These are phyloP conservation scores for Verticillium isaacii DNA, from an alignment of 2,329 filamentous ascomycete species.

Conservation along the genomic window DNA sequence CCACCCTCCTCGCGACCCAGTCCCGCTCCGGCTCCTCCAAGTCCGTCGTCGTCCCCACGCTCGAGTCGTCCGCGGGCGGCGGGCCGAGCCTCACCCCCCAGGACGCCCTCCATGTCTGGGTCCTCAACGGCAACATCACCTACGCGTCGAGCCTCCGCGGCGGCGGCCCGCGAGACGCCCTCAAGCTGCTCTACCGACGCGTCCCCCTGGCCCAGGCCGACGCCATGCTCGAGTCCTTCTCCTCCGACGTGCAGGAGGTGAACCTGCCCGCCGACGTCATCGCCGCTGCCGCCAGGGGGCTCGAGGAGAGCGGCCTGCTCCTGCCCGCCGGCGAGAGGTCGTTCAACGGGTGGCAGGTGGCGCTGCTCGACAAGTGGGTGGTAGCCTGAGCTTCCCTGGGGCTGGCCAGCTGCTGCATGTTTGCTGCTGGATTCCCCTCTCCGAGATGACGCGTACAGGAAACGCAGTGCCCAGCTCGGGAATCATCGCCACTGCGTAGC, in stretches of 20 bases:
- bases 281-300: slow-evolving; percentile 30
- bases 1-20: slow-evolving; percentile 47
- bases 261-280: slow-evolving; percentile 48
- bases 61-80: background rate
- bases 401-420: too few relatives aligned
- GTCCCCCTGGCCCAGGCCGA: slow-evolving; percentile 39
- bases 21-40: slow-evolving; percentile 55
- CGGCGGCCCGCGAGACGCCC: slow-evolving; percentile 27
- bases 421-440: too few relatives aligned
- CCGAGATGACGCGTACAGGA: too few relatives aligned
- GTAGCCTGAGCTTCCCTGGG: slow-evolving; percentile 11
- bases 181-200: slow-evolving; percentile 49
- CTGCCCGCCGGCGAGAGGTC: slow-evolving; percentile 51
- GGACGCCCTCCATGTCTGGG: slow-evolving; percentile 42
- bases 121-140: slow-evolving; percentile 49
- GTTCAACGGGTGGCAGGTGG: slow-evolving; percentile 65
- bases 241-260: slow-evolving; percentile 55
- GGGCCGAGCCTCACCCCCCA: background rate
- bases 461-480: too few relatives aligned
- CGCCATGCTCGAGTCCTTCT: slow-evolving; percentile 43
- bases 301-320: slow-evolving; percentile 44
- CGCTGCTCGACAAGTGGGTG: slow-evolving; percentile 53
- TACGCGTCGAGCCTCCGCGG: slow-evolving; percentile 38
- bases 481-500: too few relatives aligned
- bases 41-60: slow-evolving; percentile 42